phyloP scores from a whole-genome alignment of 2,329 filamentous ascomycete species.

The Nemania sp. region DNA sequence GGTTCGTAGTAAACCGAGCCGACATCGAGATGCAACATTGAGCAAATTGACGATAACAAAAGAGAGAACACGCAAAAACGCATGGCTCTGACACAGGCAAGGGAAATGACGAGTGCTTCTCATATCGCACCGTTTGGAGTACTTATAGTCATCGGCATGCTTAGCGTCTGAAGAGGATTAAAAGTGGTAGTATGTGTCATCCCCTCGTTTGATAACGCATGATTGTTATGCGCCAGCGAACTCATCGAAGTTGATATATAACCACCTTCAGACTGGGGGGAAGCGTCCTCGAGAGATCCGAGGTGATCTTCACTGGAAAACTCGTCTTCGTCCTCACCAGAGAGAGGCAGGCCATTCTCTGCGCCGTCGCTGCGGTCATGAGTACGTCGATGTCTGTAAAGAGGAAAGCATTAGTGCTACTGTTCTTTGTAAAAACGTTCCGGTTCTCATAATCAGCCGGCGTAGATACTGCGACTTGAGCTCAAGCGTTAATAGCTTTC shows the following conservation, averaged over 20 bases:
- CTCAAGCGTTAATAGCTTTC: slow-evolving; percentile 36
- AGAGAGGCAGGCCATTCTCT: slow-evolving; percentile 63
- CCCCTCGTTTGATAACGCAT: slow-evolving; percentile 37
- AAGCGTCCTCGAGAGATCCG: slow-evolving; percentile 78
- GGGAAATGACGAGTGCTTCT: slow-evolving; percentile 20
- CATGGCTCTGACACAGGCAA: slow-evolving; percentile 31
- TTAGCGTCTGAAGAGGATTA: slow-evolving; percentile 64
- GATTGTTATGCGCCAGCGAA: slow-evolving; percentile 44
- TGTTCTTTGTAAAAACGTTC: slow-evolving; percentile 27
- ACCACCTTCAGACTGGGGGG: slow-evolving; percentile 70
- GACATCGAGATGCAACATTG: slow-evolving; percentile 33
- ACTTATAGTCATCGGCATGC: slow-evolving; percentile 68
- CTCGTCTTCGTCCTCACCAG: slow-evolving; percentile 86
- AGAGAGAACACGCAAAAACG: slow-evolving; percentile 32
- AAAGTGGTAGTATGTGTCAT: slow-evolving; percentile 48
- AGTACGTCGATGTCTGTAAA: slow-evolving; percentile 77
- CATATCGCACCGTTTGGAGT: slow-evolving; percentile 52
- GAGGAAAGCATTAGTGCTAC: slow-evolving; percentile 47
- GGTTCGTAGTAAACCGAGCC: slow-evolving; percentile 26
- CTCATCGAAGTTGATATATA: slow-evolving; percentile 62
- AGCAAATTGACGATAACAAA: slow-evolving; percentile 28
- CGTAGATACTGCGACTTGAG: slow-evolving; percentile 43
- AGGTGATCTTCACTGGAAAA: slow-evolving; percentile 82
- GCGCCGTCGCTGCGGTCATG: slow-evolving; percentile 68
- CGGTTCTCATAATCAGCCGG: slow-evolving; percentile 39